Conservation (phyloP, 1,284 basidiomycete species). For the Earliella scabrosa region DNA sequence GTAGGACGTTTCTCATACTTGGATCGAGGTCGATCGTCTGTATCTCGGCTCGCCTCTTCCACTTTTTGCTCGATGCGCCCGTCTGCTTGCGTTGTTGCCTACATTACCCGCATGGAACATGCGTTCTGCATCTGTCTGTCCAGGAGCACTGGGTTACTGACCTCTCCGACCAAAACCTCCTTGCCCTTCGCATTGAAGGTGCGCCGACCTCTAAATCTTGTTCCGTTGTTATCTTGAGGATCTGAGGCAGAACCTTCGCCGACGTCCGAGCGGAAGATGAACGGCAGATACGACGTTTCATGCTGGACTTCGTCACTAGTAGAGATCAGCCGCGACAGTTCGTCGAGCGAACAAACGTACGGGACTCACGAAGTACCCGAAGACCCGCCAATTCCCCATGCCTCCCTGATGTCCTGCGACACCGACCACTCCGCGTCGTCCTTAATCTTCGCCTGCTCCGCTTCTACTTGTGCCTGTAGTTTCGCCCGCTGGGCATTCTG, state of each 20-base stretch:
- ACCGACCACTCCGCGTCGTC: slow-evolving; percentile 77
- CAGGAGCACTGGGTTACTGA: too few relatives aligned
- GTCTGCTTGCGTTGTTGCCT: too few relatives aligned
- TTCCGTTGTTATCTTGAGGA: slow-evolving; percentile 23
- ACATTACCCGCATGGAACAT: too few relatives aligned
- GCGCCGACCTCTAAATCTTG: slow-evolving; percentile 45
- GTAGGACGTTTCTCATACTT: slow-evolving; percentile 26
- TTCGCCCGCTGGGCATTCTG: slow-evolving; percentile 69
- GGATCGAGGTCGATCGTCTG: slow-evolving; percentile 21
- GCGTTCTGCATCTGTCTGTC: too few relatives aligned
- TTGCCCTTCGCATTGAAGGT: slow-evolving; percentile 46
- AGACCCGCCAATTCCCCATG: slow-evolving; percentile 51
- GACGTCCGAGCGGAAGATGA: slow-evolving; percentile 55
- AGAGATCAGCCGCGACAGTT: too few relatives aligned
- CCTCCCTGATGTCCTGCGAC: slow-evolving; percentile 54
- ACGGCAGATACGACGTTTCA: slow-evolving; percentile 74
- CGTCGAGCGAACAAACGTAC: too few relatives aligned
- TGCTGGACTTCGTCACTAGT: slow-evolving; percentile 47
- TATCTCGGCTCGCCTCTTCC: neutral
- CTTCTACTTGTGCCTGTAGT: slow-evolving; percentile 51
- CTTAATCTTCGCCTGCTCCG: slow-evolving; percentile 59
- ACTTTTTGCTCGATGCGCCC: neutral
- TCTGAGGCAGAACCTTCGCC: slow-evolving; percentile 23
- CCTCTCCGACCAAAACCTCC: slow-evolving; percentile 36
- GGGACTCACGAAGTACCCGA: slow-evolving; percentile 38